Base-by-base conservation (phyloP, 495 filamentous ascomycete genomes). In the Zalerion maritima region DNA sequence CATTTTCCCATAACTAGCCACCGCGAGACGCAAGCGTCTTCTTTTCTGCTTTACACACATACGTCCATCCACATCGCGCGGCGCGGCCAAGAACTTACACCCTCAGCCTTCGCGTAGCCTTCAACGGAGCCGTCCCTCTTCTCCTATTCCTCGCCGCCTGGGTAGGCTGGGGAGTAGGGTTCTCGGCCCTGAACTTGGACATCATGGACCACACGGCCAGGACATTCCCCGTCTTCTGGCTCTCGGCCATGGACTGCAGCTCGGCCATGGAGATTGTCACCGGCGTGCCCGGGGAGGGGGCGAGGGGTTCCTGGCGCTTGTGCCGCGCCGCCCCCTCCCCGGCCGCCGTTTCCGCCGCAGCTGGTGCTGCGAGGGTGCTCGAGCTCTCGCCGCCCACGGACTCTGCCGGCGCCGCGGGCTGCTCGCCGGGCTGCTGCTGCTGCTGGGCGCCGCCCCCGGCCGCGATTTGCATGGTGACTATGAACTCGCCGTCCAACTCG, bases 401-500 rank as follows among this genome's bases (percentile, higher is more conserved):
- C 14, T 25, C 11, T n/a, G 11, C 14, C 23, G 2, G 23, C 6
- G 11, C 14, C 11, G 11, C 11, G 5, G 11, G 23, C 5, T 14
- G 28, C 26, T 19, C 10, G 20, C 14, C 14, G 20, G 28, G 8
- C 16, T 21, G 14, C 14, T 8, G 9, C 25, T 22, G 29, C 25
- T 24, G 23, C 11, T 14, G 12, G 23, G 14, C 7, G 23, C 12
- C 19, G 12, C 13, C 12, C 11, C 10, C 17, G 16, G 17, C 31
- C 10, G 26, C 25, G 28, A 24, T 34, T 13, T 27, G 20, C 38
- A 47, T 44, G 7, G 34, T 37, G 23, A 47, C 13, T 11, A 47
- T 44, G 34, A 34, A 44, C 22, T 47, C 44, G 0, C 44, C 44
- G 29, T 47, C 44, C 21, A 47, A 18, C 17, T 43, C 36, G 12